Evolutionary conservation across 805 yeast species (phyloP), one percentile per base, ranked within the genome.

Genomic region (Yarrowia divulgata): DNA sequence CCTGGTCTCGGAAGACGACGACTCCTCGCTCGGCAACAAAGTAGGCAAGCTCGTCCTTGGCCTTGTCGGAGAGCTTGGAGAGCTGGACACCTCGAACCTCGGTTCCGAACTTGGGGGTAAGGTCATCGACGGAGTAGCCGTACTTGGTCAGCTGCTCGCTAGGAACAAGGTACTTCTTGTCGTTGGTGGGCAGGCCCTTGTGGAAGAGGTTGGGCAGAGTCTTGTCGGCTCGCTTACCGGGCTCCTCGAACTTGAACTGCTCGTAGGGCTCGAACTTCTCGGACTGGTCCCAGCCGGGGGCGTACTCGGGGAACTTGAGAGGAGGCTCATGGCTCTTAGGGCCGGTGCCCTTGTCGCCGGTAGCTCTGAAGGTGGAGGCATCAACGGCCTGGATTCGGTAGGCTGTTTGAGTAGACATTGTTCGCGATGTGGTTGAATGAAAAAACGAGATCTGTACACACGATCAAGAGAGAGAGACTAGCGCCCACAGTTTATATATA

Each of bases 1-100:
- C 91, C 78, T 89, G 94, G 71, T 87, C 85, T 75, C 91, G 83
- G 79, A 89, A 88, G 3, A 88, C 83, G 49, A 88, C 90, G 43
- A 89, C 90, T 72, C 92, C 93, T 72, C 91, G 81, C 77, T 88
- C 87, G 23, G 90, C 93, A 64, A 88, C 89, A 37, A 83, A 81
- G 49, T 87, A 79, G 2, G 93, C 92, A 70, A 90, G 81, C 72
- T 90, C 94, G 73, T 89, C 88, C 76, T 87, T 87, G 42, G 84
- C 91, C 19, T 79, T 77, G 60, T 81, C 82, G 68, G 82, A 76
- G 68, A 90, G 79, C 52, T 81, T 77, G 8, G 89, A 84, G 62
- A 90, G 80, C 75, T 90, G 93, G 54, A 90, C 76, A 23, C 90
- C 90, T 37, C 77, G 77, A 64, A 90, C 79, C 73, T 87, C 90